Base-by-base conservation (phyloP, 1,284 basidiomycete genomes). In the Termitomyces sp. region DNA sequence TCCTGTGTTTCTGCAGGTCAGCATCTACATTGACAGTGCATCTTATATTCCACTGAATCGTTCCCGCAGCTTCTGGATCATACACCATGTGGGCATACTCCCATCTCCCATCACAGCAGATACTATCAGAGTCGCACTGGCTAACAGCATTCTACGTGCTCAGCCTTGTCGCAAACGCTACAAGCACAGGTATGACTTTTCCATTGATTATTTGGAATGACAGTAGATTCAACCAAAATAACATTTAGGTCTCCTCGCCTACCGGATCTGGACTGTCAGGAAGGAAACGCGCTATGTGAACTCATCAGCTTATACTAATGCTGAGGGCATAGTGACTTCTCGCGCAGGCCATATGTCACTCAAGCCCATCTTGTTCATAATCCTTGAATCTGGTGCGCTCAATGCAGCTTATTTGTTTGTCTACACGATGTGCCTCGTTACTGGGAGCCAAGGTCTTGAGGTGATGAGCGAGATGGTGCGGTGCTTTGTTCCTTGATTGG, bases 391-490 rank as follows among this genome's bases (percentile, higher is more conserved):
- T 13, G 45, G 45, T 9, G 45, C 24, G 15, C 24, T 53, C 17
- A 53, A 53, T 24, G 52, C 52, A 5, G 52, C 52, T 3, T 53
- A 53, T 13, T 28, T 53, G 9, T 53, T 53, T 17, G 52, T 17
- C n/a, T 53, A 42, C 21, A 53, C 52, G 9, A 31, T 53, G 36
- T 48, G 38, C 28, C 52, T 53, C 21, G 39, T 53, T 5, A 53
- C 52, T 26, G 36, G 40, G 34, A 48, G 15, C 30, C 28, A 53
- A 48, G 45, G 52, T n/a, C 45, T 53, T 19, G 45, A 53, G 12
- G 45, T 53, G 8, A 53, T 53, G 52, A 53, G 52, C 21, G 52
- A 53, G 30, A 53, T 53, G 52, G 52, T 53, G 43, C 38, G n/a
- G n/a, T n/a, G n/a, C n/a, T n/a, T 3, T 40, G 15, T 36, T n/a